Evolutionary conservation across 148 eudicot species (phyloP), one percentile per base, ranked within the genome.

Genomic region (Tetragonia tetragonoides): DNA sequence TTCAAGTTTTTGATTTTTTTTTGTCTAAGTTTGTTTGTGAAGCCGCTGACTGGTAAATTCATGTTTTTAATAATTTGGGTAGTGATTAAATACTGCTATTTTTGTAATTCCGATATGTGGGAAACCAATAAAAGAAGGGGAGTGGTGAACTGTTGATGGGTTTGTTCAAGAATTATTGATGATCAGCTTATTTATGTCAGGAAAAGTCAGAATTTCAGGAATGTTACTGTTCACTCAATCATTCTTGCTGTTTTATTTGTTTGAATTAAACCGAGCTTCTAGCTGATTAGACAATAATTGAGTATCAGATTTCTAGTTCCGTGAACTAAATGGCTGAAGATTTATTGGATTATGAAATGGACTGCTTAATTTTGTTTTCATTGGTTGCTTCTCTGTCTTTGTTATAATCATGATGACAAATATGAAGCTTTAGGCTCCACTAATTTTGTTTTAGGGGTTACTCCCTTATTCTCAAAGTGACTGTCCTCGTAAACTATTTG

Each of bases 261-360:
- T 49, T 49, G 12, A 8, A 49, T 49, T 49, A 44, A 49, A 8
- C 53, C 34, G 20, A 16, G 51, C 12, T 20, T 68, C 37, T 39
- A 68, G 53, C 53, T 68, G 72, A 68, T 68, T 68, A 41, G 53
- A 10, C 24, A 44, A 68, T 44, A 9, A 44, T 17, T 68, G 44
- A 34, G 41, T 68, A 24, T 49, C 21, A 34, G 53, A 53, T 41
- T n/a, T 28, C 20, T 16, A 3, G 53, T 53, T 68, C n/a, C 21
- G 53, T 41, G 70, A 68, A 68, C 72, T 18, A 61, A 14, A 11
- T 65, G 6, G 17, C 44, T 65, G 42, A 24, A 63, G 2, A 28
- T 24, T 63, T 10, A 14, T 28, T 63, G 8, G 40, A 17, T 16
- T 34, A 37, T 10, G 41, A 2, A 65, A 49, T 8, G 38, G 15